These are phyloP conservation scores for Sugiyamaella castrensis DNA, from an alignment of 1,139 yeast species.

Conservation along the genomic window DNA sequence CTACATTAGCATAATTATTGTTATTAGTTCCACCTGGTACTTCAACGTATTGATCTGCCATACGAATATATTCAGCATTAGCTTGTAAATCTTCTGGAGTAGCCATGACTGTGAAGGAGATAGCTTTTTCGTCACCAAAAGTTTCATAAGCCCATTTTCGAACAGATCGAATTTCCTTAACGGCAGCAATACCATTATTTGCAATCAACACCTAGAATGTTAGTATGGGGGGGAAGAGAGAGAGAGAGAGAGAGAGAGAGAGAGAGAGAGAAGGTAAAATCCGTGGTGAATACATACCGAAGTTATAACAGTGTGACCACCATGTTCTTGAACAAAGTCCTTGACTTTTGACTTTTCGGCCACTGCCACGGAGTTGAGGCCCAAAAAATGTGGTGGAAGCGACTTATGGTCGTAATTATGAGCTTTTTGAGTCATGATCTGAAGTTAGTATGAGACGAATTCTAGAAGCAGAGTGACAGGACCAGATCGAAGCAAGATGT, in stretches of 20 bases:
- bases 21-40: constrained; percentile 99
- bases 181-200: constrained; percentile 98
- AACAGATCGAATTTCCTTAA: constrained; percentile 93
- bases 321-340: constrained; percentile 79
- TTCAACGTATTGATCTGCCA: constrained; percentile 98
- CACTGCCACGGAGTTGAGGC: constrained; percentile 66
- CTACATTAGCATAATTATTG: constrained; percentile 97
- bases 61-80: constrained; percentile 94
- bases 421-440: constrained; percentile 10
- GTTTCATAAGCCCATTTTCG: constrained; percentile 99
- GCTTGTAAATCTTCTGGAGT: constrained; percentile 98
- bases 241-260: neutral
- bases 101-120: constrained; percentile 96
- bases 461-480: neutral
- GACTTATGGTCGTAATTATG: constrained; percentile 29
- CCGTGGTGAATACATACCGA: constrained; percentile 46
- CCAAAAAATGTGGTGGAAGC: constrained; percentile 73
- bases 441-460: constrained; percentile 5
- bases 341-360: constrained; percentile 77
- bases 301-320: constrained; percentile 93
- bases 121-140: constrained; percentile 90
- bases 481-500: neutral
- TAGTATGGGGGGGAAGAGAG: neutral
- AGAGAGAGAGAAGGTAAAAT: neutral
- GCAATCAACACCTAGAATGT: constrained; percentile 67